Conservation (phyloP, 129 eudicot species). For the Scalesia atractyloides region DNA sequence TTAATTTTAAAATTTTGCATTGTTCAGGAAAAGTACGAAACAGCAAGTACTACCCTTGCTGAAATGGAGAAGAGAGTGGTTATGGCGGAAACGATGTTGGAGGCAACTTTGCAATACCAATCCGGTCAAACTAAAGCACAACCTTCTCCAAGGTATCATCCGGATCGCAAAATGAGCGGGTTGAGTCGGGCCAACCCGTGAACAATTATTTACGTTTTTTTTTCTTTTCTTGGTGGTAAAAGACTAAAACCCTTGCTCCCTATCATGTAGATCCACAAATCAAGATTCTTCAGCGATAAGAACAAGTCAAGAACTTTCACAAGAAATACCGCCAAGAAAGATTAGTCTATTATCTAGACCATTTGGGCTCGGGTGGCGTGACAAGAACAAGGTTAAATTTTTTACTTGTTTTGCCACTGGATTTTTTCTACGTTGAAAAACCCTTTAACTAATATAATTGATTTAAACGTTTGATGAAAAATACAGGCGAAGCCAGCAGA, state of each 20-base stretch:
- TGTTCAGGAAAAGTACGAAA: conserved; percentile 75
- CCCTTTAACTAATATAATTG: background rate
- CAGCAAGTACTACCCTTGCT: conserved; percentile 66
- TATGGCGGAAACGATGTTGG: conserved; percentile 98
- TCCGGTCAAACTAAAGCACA: conserved; percentile 78
- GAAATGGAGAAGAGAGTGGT: conserved; percentile 92
- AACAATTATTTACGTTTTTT: background rate
- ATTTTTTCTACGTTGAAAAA: conserved; percentile 4
- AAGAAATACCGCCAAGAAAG: conserved; percentile 68
- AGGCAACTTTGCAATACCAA: conserved; percentile 97
- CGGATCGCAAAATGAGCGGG: background rate
- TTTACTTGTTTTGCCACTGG: background rate
- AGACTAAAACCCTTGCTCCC: background rate
- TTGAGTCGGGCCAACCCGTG: background rate
- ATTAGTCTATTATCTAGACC: conserved; percentile 83
- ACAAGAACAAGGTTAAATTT: conserved; percentile 69
- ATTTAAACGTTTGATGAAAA: conserved; percentile 3
- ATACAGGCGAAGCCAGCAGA: conserved; percentile 50
- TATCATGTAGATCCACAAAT: conserved; percentile 34
- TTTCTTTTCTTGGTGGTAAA: conserved; percentile 4
- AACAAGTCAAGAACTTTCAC: conserved; percentile 60
- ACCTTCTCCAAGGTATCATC: conserved; percentile 78
- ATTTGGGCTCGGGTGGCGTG: conserved; percentile 91
- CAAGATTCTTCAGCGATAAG: conserved; percentile 48
- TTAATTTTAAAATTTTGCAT: background rate